A percentile compares a stretch with the other conserved stretches of the same genome.
Evolutionary conservation across 257 asterid species (phyloP).

Genomic region (Solanum chiquidenum): DNA sequence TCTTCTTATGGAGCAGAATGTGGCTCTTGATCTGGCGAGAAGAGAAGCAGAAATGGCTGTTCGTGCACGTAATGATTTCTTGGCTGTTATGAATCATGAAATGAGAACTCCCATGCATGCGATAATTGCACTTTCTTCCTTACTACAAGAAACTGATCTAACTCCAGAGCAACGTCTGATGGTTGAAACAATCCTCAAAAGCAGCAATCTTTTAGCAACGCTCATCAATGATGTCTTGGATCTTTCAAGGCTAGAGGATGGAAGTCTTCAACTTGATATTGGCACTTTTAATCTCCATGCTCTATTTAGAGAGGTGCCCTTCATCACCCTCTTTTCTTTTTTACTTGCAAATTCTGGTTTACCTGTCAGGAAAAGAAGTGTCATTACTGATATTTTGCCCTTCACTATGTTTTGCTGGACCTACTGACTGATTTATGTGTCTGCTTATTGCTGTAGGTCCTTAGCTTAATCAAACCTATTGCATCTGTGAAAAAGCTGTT

Average conservation of each 20-base stretch:
- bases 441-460: conserved; percentile 42
- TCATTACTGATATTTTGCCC: background rate
- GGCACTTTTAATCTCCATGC: conserved; percentile 68
- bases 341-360: background rate
- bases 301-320: conserved; percentile 73
- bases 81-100: conserved; percentile 99
- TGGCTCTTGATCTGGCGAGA: conserved; percentile 86
- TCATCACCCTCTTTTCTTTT: background rate
- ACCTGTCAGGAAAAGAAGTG: background rate
- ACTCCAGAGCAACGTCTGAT: conserved; percentile 95
- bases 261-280: conserved; percentile 84
- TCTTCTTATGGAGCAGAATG: conserved; percentile 89
- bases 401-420: conserved; percentile 1
- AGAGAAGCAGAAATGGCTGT: conserved; percentile 95
- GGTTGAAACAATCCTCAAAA: conserved; percentile 93
- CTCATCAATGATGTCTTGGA: conserved; percentile 95
- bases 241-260: conserved; percentile 97
- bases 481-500: conserved; percentile 77
- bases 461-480: conserved; percentile 75
- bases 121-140: conserved; percentile 80
- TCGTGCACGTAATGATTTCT: conserved; percentile 95
- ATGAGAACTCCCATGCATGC: conserved; percentile 99
- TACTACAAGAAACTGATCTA: conserved; percentile 79
- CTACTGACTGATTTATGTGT: conserved; percentile 6
- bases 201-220: conserved; percentile 93